Evolutionary conservation across 345 rosid genomes (phyloP), one percentile per base, ranked within the genome.

Genomic region (Brassica rapa): DNA sequence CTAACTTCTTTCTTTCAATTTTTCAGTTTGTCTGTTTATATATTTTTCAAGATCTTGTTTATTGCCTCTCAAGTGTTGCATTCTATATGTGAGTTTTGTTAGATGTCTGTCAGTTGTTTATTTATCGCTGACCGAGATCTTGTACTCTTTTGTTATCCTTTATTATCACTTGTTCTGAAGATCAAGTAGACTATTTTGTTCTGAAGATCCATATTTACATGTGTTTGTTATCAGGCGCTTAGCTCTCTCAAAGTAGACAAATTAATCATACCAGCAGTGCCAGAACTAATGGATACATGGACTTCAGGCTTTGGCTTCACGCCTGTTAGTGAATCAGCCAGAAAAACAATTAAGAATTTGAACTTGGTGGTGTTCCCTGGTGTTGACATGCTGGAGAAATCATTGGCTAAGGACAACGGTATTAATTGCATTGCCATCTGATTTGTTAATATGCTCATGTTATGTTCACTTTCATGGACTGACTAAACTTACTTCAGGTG

Each of bases 181-280:
- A 59, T 59, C 32, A 12, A 59, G 32, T 72, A 27, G 19, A 24
- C 11, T 61, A 12, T 19, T 53, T 35, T n/a, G 24, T n/a, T n/a
- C n/a, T 59, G 41, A 76, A 55, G 37, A 46, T 71, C 27, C 15
- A 43, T 67, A 65, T 46, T 72, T 23, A 4, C 33, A 55, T 73
- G 25, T 74, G 11, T 75, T 75, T 65, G 46, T 51, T 70, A 46
- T 79, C 90, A 95, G 99, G 92, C 87, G 71, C 91, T 95, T 8
- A 6, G 82, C 87, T 83, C 88, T 62, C 87, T 95, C 53, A 81
- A 84, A 72, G 90, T 93, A 46, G 92, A 85, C 84, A 93, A 85
- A 76, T 82, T 95, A 87, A 90, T 93, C 77, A 91, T 95, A 82
- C 99, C 98, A 70, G 99, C 99, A 61, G 84, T 95, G 51, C 86